Base-by-base conservation (phyloP, 2,329 filamentous ascomycete species). In the Aureobasidium sp. region DNA sequence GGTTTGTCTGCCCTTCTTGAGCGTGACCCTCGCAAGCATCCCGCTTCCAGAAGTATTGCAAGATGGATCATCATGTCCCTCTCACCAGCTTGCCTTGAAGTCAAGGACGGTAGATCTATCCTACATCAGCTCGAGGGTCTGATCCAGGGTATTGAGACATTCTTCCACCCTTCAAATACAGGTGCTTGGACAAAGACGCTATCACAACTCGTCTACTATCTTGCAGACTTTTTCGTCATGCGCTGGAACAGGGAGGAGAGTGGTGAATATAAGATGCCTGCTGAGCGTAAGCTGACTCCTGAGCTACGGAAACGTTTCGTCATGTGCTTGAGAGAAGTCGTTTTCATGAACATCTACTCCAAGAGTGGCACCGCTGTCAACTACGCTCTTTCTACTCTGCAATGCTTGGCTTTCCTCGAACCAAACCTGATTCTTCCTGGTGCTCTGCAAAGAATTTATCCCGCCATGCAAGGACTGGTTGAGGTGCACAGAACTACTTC, bases 81-180 rank as follows among this genome's bases (percentile, higher is more conserved):
- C 42, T 97, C 94, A 1, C 93, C 94, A 1, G 80, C 86, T 49
- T 94, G 90, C 69, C 77, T 95, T 53, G 84, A 89, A 45, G 80
- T 85, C n/a, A 81, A 87, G 34, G 87, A 87, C 61, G 61, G 64
- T 20, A 71, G 71, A 44, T 97, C 92, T 0, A 85, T 96, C 47
- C 76, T 99, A 69, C 85, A 88, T 37, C 90, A 89, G 66, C 82
- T 99, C 5, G 93, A 99, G 73, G 93, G 90, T 0, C 80, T 99
- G 58, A 89, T 99, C 67, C 89, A 97, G 73, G 94, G 92, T 2
- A 88, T 97, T 51, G 94, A 99, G 74, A 99, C 94, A 0, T 99
- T 99, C 75, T 99, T 97, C 80, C 94, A 99, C 70, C 94, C 94
- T 2, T 99, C 94, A 2, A 99, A 99, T 73, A 90, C 93, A 58